These are phyloP conservation scores for Eimeria nieschulzi DNA, from an alignment of 169 alveolate genomes.

Conservation along the genomic window DNA sequence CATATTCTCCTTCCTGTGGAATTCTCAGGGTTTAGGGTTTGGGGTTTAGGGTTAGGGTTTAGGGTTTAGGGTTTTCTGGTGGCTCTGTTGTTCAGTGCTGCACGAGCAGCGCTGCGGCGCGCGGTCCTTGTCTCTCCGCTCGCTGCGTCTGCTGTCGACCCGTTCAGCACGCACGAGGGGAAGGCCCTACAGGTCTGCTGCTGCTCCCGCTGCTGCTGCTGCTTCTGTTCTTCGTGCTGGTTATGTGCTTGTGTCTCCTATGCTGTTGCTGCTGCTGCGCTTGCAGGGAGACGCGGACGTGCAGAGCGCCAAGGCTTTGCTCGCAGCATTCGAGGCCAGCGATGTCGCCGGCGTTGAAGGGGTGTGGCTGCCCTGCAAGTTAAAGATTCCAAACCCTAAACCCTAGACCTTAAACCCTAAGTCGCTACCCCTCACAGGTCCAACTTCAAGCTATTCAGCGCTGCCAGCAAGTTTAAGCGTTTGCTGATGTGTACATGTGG, in stretches of 20 bases:
- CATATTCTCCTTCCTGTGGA: background rate
- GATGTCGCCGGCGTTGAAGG: slow-evolving; percentile 46
- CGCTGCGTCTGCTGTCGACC: slow-evolving; percentile 47
- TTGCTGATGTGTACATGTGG: no score
- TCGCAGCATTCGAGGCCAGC: slow-evolving; percentile 46
- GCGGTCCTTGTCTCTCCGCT: slow-evolving; percentile 55
- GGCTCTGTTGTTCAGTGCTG: slow-evolving; percentile 31
- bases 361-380: slow-evolving; percentile 9
- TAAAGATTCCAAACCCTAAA: background rate
- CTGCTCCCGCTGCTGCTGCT: slow-evolving; percentile 19
- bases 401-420: slow-evolving; percentile 7
- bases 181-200: slow-evolving; percentile 61
- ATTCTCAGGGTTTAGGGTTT: background rate
- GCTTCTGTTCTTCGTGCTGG: background rate
- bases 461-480: no score
- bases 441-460: no score
- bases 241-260: background rate
- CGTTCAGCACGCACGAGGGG: slow-evolving; percentile 49
- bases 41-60: background rate
- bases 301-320: slow-evolving; percentile 49
- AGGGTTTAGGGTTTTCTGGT: slow-evolving; percentile 7
- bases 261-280: background rate
- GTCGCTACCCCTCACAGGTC: background rate
- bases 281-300: slow-evolving; percentile 49
- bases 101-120: slow-evolving; percentile 57